These are phyloP conservation scores for Eimeria acervulina DNA, from an alignment of 169 alveolate species.

Conservation along the genomic window DNA sequence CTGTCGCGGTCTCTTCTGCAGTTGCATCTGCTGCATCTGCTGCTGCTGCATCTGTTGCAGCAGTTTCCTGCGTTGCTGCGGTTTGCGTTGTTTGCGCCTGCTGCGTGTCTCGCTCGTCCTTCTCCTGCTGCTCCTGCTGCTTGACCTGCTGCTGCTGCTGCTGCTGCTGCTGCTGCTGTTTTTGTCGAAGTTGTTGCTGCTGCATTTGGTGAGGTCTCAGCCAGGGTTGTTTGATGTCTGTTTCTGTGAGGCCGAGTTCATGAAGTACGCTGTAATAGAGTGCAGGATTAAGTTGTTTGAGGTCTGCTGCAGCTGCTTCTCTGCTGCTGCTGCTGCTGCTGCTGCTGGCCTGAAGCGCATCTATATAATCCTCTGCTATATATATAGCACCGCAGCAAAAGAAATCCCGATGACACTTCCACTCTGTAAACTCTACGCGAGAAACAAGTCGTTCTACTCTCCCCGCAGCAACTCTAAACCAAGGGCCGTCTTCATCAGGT, in stretches of 20 bases:
- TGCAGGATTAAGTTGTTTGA: conserved; percentile 89
- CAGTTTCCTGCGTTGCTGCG: background rate
- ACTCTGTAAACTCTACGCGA: conserved; percentile 93
- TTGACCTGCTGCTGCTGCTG: background rate
- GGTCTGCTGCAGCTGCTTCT: conserved; percentile 88
- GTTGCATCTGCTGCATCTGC: too few species aligned
- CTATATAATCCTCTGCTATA: conserved; percentile 92
- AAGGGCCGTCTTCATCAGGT: conserved; percentile 95
- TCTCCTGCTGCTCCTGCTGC: background rate
- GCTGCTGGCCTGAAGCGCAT: conserved; percentile 84
- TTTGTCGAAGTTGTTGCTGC: background rate
- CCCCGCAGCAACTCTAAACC: conserved; percentile 93
- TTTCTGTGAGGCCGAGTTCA: conserved; percentile 88
- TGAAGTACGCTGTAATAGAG: conserved; percentile 84
- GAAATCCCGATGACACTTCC: conserved; percentile 95
- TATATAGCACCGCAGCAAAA: conserved; percentile 94
- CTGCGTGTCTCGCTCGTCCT: too few species aligned
- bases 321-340: conserved; percentile 90
- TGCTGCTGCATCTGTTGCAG: background rate
- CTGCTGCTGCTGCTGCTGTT: background rate
- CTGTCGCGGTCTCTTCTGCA: too few species aligned
- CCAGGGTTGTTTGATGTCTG: conserved; percentile 85
- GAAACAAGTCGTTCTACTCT: conserved; percentile 91
- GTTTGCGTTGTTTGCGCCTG: background rate
- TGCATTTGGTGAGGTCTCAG: background rate